Evolutionary conservation across 805 yeast genomes (phyloP).

Genomic region (Dipodascopsis tothii): DNA sequence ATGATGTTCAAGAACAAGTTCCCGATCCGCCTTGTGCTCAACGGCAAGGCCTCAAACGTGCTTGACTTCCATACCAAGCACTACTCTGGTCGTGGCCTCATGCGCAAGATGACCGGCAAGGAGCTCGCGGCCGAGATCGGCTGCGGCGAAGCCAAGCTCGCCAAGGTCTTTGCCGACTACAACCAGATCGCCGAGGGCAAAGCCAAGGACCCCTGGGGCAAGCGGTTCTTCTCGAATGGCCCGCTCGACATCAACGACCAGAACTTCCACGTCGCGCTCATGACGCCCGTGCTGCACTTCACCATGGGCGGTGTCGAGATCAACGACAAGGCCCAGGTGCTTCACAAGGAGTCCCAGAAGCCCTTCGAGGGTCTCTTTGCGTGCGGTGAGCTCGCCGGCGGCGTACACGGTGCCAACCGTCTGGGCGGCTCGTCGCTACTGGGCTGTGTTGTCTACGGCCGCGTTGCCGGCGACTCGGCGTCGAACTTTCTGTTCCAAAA

Average conservation of each 20-base stretch:
- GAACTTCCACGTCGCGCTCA: slow-evolving; percentile 44
- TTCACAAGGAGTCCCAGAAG: slow-evolving; percentile 25
- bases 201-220: slow-evolving; percentile 37
- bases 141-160: slow-evolving; percentile 30
- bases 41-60: slow-evolving; percentile 39
- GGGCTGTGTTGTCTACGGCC: slow-evolving; percentile 51
- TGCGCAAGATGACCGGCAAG: slow-evolving; percentile 41
- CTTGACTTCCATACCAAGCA: slow-evolving; percentile 49
- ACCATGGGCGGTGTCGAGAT: slow-evolving; percentile 64
- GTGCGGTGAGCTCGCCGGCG: slow-evolving; percentile 54
- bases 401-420: slow-evolving; percentile 50
- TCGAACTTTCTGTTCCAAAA: slow-evolving; percentile 32
- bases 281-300: slow-evolving; percentile 54
- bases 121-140: slow-evolving; percentile 41
- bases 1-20: slow-evolving; percentile 42
- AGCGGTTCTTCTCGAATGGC: slow-evolving; percentile 42
- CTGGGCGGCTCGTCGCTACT: slow-evolving; percentile 50
- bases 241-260: slow-evolving; percentile 37
- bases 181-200: slow-evolving; percentile 39
- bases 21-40: slow-evolving; percentile 47
- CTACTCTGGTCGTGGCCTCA: slow-evolving; percentile 48
- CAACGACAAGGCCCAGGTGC: slow-evolving; percentile 39
- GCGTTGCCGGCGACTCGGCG: slow-evolving; percentile 39
- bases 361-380: slow-evolving; percentile 44
- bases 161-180: slow-evolving; percentile 35